These are phyloP conservation scores for Elsinoe australis DNA, from an alignment of 2,329 filamentous ascomycete genomes.

Conservation along the genomic window DNA sequence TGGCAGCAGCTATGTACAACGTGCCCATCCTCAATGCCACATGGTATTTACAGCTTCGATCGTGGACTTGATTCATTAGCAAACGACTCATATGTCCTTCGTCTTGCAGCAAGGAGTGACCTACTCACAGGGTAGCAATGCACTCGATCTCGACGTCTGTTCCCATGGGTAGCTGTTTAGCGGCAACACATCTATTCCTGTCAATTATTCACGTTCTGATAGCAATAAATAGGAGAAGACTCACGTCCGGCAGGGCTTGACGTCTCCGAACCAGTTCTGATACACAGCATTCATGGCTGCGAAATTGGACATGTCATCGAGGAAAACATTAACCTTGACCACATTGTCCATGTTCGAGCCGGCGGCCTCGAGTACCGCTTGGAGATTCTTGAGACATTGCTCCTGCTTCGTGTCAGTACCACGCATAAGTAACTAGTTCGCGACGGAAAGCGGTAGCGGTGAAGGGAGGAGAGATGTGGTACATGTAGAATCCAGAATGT, in stretches of 20 bases:
- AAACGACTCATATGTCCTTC: too few relatives aligned
- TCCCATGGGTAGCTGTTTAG: slow-evolving; percentile 44
- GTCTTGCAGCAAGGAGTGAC: neutral
- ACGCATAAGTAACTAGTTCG: neutral
- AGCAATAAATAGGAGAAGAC: slow-evolving; percentile 11
- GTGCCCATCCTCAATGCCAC: too few relatives aligned
- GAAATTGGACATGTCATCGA: slow-evolving; percentile 60
- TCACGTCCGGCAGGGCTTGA: slow-evolving; percentile 30
- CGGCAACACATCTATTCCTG: slow-evolving; percentile 42
- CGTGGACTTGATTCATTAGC: neutral
- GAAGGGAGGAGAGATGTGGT: neutral
- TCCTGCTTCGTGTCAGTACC: neutral
- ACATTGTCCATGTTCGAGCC: slow-evolving; percentile 53
- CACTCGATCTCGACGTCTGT: slow-evolving; percentile 51
- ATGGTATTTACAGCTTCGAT: slow-evolving; percentile 5
- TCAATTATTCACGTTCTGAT: neutral
- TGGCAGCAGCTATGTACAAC: neutral
- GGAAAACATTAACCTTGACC: slow-evolving; percentile 60
- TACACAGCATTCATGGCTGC: slow-evolving; percentile 52
- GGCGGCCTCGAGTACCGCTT: slow-evolving; percentile 52
- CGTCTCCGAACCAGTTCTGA: slow-evolving; percentile 28
- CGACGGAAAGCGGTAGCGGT: neutral
- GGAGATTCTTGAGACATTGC: slow-evolving; percentile 53
- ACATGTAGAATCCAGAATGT: neutral
- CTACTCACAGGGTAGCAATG: slow-evolving; percentile 33